A percentile compares a stretch with the other conserved stretches of the same genome.
Conservation (phyloP, 176 grass and related monocot species). For the Musa troglodytarum region DNA sequence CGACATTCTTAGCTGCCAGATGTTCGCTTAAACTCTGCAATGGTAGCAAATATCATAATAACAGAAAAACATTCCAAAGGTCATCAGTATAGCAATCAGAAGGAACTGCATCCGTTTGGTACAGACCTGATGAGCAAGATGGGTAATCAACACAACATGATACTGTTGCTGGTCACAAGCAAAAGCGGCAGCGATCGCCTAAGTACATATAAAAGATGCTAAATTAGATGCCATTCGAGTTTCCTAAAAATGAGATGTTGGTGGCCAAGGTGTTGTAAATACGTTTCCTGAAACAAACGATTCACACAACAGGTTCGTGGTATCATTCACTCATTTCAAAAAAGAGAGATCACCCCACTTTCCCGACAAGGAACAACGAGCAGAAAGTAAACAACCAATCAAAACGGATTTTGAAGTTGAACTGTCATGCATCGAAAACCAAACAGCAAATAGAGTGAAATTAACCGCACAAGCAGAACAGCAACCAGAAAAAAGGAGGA, state of each 20-base stretch:
- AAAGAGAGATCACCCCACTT: no score
- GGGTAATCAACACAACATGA: slow-evolving; percentile 58
- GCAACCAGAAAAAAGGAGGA: not conserved
- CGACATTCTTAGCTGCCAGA: slow-evolving; percentile 51
- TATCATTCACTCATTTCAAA: no score
- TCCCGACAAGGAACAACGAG: no score
- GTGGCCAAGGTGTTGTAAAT: not conserved
- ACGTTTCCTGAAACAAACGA: no score
- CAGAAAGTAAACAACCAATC: no score
- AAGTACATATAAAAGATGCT: not conserved
- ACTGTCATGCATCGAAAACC: no score
- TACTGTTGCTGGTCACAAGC: slow-evolving; percentile 52
- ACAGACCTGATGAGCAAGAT: slow-evolving; percentile 63
- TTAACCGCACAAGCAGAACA: not conserved
- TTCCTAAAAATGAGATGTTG: not conserved
- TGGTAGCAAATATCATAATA: slow-evolving; percentile 4
- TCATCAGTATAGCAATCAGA: slow-evolving; percentile 3
- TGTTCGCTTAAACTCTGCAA: slow-evolving; percentile 42
- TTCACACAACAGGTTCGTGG: no score
- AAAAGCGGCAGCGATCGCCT: slow-evolving; percentile 69
- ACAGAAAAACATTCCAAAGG: not conserved
- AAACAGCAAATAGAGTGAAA: no score
- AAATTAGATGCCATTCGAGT: not conserved
- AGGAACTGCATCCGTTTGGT: not conserved
- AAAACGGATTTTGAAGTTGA: no score